Conservation (phyloP, 441 rosid genomes). For the Adansonia grandidieri region DNA sequence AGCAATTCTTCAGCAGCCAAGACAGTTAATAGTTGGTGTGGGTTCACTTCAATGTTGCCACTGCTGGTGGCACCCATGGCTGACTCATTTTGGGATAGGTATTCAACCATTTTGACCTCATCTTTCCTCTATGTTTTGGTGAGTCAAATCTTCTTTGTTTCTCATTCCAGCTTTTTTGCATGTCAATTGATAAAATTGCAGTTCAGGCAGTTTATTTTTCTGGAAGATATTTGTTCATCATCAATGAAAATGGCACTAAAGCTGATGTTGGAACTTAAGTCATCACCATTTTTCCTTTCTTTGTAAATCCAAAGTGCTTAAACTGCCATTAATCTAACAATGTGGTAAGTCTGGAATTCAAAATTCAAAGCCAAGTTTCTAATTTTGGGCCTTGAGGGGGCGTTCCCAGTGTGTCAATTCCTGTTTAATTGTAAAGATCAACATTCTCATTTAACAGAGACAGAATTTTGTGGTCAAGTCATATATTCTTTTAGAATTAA, state of each 20-base stretch:
- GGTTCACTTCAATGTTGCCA: conserved; percentile 87
- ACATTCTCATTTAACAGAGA: background rate
- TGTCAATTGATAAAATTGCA: background rate
- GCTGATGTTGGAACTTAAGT: conserved; percentile 24
- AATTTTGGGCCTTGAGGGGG: background rate
- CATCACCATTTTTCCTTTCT: conserved; percentile 15
- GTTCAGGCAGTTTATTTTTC: background rate
- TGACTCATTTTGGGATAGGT: conserved; percentile 81
- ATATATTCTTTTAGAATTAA: background rate
- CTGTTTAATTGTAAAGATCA: background rate
- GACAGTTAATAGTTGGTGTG: conserved; percentile 89
- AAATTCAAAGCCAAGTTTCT: background rate
- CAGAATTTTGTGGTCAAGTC: background rate
- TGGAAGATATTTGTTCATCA: background rate
- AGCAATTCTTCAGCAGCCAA: conserved; percentile 89
- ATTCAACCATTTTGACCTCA: conserved; percentile 68
- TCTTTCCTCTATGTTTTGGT: conserved; percentile 80
- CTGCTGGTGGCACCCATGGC: conserved; percentile 80
- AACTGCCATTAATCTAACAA: background rate
- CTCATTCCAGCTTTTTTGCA: background rate
- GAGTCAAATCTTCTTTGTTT: conserved; percentile 20
- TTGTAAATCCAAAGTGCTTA: background rate
- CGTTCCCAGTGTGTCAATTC: background rate
- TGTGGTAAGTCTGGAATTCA: background rate
- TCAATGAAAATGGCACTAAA: background rate